Evolutionary conservation across 1,139 yeast species (phyloP).

Genomic region (Geotrichum histeridarum): DNA sequence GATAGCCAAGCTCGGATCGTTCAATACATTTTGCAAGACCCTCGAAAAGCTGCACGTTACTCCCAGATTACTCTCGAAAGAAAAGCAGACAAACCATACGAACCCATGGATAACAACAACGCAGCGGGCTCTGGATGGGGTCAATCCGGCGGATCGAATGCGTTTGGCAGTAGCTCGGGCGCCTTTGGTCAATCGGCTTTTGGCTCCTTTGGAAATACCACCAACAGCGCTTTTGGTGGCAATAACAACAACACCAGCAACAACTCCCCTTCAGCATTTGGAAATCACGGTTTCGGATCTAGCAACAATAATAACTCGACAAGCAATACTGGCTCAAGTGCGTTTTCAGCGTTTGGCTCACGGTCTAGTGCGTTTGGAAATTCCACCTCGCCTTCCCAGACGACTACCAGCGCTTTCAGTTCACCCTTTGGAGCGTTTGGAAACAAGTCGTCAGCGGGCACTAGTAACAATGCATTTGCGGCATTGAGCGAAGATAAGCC

Average conservation of each 20-base stretch:
- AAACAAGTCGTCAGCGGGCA: slow-evolving; percentile 1
- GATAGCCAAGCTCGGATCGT: slow-evolving; percentile 48
- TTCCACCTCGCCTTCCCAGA: slow-evolving; percentile 13
- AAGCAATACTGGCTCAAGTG: slow-evolving; percentile 23
- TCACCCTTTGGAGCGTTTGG: slow-evolving; percentile 20
- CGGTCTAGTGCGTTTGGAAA: slow-evolving; percentile 11
- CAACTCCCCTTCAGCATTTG: slow-evolving; percentile 22
- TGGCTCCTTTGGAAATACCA: slow-evolving; percentile 14
- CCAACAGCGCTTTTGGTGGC: slow-evolving; percentile 29
- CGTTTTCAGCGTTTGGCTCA: slow-evolving; percentile 13
- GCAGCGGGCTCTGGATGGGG: slow-evolving; percentile 22
- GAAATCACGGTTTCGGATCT: slow-evolving; percentile 5
- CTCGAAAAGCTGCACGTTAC: slow-evolving; percentile 52
- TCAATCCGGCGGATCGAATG: slow-evolving; percentile 17
- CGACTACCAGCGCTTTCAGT: slow-evolving; percentile 21
- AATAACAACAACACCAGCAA: slow-evolving; percentile 7
- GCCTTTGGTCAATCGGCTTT: slow-evolving; percentile 13
- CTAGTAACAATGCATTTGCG: slow-evolving; percentile 4
- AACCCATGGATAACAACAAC: slow-evolving; percentile 12
- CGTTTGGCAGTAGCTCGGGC: slow-evolving; percentile 8
- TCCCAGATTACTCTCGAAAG: slow-evolving; percentile 18
- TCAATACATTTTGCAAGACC: slow-evolving; percentile 39
- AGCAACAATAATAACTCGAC: slow-evolving; percentile 14
- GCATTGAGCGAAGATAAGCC: slow-evolving; percentile 1
- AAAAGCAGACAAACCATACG: slow-evolving; percentile 11